Evolutionary conservation across 1,139 yeast species (phyloP), one percentile per base, ranked within the genome.

Genomic region (Pichia norvegensis): DNA sequence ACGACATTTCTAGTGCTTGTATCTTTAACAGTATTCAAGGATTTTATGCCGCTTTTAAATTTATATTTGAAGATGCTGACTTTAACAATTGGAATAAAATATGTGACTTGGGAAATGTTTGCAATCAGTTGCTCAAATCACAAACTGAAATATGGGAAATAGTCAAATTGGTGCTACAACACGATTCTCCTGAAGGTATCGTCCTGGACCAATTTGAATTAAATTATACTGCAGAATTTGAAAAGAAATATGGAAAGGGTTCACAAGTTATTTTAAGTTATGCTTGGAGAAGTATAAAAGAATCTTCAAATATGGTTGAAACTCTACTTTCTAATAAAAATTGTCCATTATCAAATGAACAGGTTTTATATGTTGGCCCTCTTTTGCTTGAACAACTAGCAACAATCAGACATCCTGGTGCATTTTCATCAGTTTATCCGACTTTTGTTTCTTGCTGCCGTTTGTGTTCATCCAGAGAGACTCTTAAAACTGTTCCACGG

Each of bases 251-350:
- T 48, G 77, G 82, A 17, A 74, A 76, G 4, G 76, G 79, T 1
- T 74, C 81, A 8, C 85, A 81, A 55, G 64, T 79, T n/a, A 67
- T 79, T n/a, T 64, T 74, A 19, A 83, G 83, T 55, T 86, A 80
- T 59, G 76, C 88, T 4, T 90, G 96, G 94, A 78, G 94, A 61
- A 78, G 87, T 0, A 69, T 86, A n/a, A 86, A 85, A 55, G 95
- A 87, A 52, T 76, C 90, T 0, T 75, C 88, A 0, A 61, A 68
- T 3, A 62, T 86, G 33, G 54, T 85, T 21, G 72, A 72, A 22
- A 61, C 67, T 1, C 46, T 83, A 0, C 56, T 80, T 11, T 50
- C 47, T 20, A 44, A 44, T 1, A 45, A 55, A 3, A 57, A 56
- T n/a, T 58, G 55, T 2, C 54, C 58, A 2, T 55, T 76, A 10